phyloP scores from a whole-genome alignment of 495 filamentous ascomycete species.

The Penicillium cinerascens region DNA sequence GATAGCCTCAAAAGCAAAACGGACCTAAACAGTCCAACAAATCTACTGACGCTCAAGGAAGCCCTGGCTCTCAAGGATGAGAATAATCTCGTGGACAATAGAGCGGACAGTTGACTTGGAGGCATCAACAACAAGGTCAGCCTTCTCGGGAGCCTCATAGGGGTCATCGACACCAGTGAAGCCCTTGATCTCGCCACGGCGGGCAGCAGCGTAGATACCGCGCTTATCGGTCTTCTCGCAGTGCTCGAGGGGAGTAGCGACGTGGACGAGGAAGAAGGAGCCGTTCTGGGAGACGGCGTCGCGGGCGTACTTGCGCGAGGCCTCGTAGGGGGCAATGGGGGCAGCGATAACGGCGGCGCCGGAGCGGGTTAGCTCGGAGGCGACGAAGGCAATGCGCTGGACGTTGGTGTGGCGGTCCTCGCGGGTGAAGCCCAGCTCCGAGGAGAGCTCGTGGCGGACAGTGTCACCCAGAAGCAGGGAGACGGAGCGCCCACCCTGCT shows the following conservation, averaged over 20 bases:
- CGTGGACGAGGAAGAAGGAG: slow-evolving; percentile 91
- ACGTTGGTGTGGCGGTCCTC: slow-evolving; percentile 96
- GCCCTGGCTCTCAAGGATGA: slow-evolving; percentile 88
- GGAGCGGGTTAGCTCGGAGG: slow-evolving; percentile 86
- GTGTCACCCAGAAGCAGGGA: slow-evolving; percentile 93
- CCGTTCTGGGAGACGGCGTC: slow-evolving; percentile 84
- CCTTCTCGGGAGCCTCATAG: slow-evolving; percentile 81
- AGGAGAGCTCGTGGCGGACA: slow-evolving; percentile 86
- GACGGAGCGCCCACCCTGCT: slow-evolving; percentile 93
- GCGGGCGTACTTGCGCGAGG: slow-evolving; percentile 67
- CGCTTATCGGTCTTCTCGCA: slow-evolving; percentile 93
- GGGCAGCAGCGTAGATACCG: slow-evolving; percentile 82
- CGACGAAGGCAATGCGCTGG: slow-evolving; percentile 93
- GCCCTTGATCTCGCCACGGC: slow-evolving; percentile 90
- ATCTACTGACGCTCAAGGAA: slow-evolving; percentile 49
- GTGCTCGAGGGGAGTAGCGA: slow-evolving; percentile 86
- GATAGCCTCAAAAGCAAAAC: slow-evolving; percentile 11
- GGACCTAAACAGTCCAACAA: slow-evolving; percentile 14
- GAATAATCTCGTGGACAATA: slow-evolving; percentile 93
- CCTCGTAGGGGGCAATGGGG: slow-evolving; percentile 93
- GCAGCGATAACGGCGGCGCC: slow-evolving; percentile 95
- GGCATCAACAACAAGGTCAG: slow-evolving; percentile 78
- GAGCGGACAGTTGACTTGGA: slow-evolving; percentile 84
- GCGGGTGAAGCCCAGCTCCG: slow-evolving; percentile 91
- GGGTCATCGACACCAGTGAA: slow-evolving; percentile 99